These are phyloP conservation scores for Cucumis melo DNA, from an alignment of 306 rosid species.

Conservation along the genomic window DNA sequence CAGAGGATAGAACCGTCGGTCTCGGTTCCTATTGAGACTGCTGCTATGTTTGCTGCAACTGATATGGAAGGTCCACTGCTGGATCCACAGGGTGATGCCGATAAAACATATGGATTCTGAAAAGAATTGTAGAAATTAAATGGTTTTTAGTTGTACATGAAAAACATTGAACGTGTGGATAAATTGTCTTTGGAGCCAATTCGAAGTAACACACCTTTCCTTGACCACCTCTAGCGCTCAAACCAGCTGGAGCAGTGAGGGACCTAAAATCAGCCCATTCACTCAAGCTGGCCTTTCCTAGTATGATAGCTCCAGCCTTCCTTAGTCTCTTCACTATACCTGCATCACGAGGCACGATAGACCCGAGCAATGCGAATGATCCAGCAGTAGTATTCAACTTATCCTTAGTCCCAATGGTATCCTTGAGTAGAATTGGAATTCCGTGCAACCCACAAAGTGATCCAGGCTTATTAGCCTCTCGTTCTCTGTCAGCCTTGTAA, in stretches of 20 bases:
- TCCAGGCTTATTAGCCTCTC: slow-evolving; percentile 1
- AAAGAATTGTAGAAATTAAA: background rate
- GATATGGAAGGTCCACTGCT: slow-evolving; percentile 57
- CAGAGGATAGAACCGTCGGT: slow-evolving; percentile 49
- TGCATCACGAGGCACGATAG: slow-evolving; percentile 34
- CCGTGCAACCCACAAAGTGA: slow-evolving; percentile 29
- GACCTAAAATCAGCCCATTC: slow-evolving; percentile 37
- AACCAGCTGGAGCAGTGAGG: slow-evolving; percentile 22
- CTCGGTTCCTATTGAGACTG: slow-evolving; percentile 59
- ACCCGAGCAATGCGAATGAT: slow-evolving; percentile 40
- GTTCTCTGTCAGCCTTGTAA: slow-evolving; percentile 34
- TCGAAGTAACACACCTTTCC: slow-evolving; percentile 28
- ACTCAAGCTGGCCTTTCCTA: slow-evolving; percentile 45
- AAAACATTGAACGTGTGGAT: background rate
- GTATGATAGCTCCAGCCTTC: slow-evolving; percentile 33
- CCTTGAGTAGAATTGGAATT: slow-evolving; percentile 46
- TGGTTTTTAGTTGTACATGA: background rate
- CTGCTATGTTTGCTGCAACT: slow-evolving; percentile 51
- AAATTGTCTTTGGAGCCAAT: background rate
- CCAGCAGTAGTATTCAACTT: slow-evolving; percentile 49
- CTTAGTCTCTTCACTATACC: slow-evolving; percentile 32
- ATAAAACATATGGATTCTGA: slow-evolving; percentile 53
- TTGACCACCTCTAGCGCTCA: slow-evolving; percentile 38
- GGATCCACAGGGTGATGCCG: slow-evolving; percentile 38
- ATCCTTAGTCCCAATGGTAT: slow-evolving; percentile 46